phyloP scores from a whole-genome alignment of 2,329 filamentous ascomycete species.

The Aspergillus flavus region DNA sequence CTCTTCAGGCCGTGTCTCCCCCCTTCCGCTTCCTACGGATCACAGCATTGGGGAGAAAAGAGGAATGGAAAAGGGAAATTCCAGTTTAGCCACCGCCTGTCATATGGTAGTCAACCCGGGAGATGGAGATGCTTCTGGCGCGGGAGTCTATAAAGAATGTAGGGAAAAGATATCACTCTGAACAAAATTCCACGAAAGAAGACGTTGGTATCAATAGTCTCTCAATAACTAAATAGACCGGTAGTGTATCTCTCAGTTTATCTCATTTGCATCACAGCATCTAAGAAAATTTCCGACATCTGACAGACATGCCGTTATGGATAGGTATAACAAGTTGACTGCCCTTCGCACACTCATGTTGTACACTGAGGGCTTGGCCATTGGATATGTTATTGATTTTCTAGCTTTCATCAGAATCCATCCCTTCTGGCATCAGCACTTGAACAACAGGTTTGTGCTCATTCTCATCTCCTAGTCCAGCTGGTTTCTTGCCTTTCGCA shows the following conservation, averaged over 20 bases:
- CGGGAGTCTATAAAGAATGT: background rate
- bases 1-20: background rate
- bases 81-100: background rate
- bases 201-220: background rate
- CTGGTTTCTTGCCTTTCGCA: background rate
- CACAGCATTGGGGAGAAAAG: background rate
- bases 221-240: background rate
- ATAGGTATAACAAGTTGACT: background rate
- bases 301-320: background rate
- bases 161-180: background rate
- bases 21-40: background rate
- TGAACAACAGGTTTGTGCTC: background rate
- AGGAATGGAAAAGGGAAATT: background rate
- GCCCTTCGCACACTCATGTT: background rate
- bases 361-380: background rate
- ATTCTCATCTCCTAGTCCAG: background rate
- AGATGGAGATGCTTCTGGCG: background rate
- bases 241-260: background rate
- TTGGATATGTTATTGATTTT: background rate
- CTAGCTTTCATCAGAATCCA: background rate
- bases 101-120: no score
- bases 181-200: background rate
- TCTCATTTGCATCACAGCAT: accelerated
- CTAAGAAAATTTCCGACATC: background rate
- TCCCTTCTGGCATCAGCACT: background rate